Evolutionary conservation across 371 early-diverging fungal species (phyloP), one percentile per base, ranked within the genome.

Genomic region (Haplosporangium sp.): DNA sequence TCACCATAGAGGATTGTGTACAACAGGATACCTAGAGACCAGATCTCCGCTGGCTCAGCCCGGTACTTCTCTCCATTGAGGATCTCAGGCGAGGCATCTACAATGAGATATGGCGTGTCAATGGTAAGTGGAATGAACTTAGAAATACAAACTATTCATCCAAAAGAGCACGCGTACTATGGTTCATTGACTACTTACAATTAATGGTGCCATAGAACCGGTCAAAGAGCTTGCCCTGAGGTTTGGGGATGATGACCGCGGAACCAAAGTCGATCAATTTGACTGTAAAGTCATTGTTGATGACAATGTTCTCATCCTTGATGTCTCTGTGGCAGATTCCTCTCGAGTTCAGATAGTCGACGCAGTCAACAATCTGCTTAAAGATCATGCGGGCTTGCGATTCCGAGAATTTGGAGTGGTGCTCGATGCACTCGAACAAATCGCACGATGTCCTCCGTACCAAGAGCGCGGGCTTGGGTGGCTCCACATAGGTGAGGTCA

Each of bases 261-360:
- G 91, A 87, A 11, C 95, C 95, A 85, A 95, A 95, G 69, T 95
- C 95, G 59, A 94, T 92, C 56, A 95, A 69, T 74, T 93, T 94
- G 67, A 93, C 90, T 56, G 83, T 80, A 64, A 87, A 90, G 64
- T 88, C 82, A 54, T 84, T 85, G 71, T 93, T 93, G 63, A 93
- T 90, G 21, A 93, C 87, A 82, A 93, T 89, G 80, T 93, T 93
- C 77, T 94, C 94, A 61, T 91, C 92, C 75, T 91, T 90, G 66
- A 90, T 85, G 62, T 90, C 90, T 45, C 90, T 82, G 60, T 90
- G 90, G 65, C 87, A 88, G 50, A 89, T 77, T 5, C 87, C 86
- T 14, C 81, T 18, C 14, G 69, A 59, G 62, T 91, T 90, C 37
- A 95, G 82, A 61, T 93, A 86, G 12, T 79, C 72, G 10, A 93